Conservation (phyloP, 208 protist species). For the Acanthamoeba lenticulata region DNA sequence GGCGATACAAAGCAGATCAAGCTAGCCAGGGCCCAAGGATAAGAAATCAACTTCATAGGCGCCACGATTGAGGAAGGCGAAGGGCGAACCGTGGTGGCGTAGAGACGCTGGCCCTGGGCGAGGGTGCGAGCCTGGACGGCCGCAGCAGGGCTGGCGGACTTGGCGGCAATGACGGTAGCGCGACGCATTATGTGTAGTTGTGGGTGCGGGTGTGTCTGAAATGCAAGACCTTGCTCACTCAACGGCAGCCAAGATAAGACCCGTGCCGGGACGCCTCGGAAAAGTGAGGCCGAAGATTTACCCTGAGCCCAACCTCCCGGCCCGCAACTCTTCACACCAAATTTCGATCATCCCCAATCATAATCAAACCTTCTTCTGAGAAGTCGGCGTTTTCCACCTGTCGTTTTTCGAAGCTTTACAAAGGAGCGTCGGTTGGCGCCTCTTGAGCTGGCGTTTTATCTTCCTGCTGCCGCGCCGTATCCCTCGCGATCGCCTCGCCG, state of each 20-base stretch:
- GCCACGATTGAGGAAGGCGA: too few species aligned
- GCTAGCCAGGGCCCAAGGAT: too few species aligned
- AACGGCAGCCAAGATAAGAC: background rate
- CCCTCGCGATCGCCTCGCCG: too few species aligned
- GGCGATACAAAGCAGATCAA: background rate
- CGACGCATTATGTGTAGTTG: background rate
- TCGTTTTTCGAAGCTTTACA: background rate
- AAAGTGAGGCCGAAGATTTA: background rate
- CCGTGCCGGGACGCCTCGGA: too few species aligned
- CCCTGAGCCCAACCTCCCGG: background rate
- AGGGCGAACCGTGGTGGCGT: slow-evolving; percentile 4
- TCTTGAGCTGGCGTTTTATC: too few species aligned
- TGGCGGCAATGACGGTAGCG: slow-evolving; percentile 5
- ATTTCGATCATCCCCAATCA: background rate
- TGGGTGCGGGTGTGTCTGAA: background rate
- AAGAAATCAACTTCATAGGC: too few species aligned
- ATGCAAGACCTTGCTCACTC: too few species aligned
- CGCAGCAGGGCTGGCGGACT: background rate
- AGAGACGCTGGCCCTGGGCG: slow-evolving; percentile 5
- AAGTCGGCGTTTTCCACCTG: background rate
- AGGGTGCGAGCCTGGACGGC: background rate
- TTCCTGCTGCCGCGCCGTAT: background rate
- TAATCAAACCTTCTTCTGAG: background rate
- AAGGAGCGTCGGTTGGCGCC: too few species aligned
- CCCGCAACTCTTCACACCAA: background rate